Conservation (phyloP, 164 flowering plant species). For the Umbilicus rupestris region DNA sequence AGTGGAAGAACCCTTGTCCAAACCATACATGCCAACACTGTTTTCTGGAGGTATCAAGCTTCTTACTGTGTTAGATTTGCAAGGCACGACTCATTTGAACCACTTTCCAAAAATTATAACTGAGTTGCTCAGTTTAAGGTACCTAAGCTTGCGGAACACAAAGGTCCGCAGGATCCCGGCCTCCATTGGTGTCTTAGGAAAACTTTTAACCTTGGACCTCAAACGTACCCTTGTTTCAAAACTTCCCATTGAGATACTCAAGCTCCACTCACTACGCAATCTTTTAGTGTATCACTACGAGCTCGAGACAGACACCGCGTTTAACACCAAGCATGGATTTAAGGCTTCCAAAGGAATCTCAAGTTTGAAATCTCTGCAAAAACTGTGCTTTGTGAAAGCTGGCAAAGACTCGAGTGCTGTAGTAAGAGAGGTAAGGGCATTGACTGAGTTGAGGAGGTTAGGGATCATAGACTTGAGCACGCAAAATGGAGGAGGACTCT, state of each 20-base stretch:
- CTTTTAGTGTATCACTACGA: neutral
- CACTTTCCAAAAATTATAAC: neutral
- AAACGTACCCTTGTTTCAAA: slow-evolving; percentile 3
- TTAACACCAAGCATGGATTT: neutral
- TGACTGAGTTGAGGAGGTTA: slow-evolving; percentile 13
- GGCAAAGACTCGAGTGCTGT: neutral
- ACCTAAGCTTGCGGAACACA: slow-evolving; percentile 13
- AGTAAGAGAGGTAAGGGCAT: neutral
- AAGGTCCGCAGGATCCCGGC: slow-evolving; percentile 8
- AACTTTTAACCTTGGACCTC: slow-evolving; percentile 14
- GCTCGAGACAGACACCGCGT: neutral
- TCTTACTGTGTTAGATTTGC: slow-evolving; percentile 15
- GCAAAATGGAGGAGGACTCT: neutral
- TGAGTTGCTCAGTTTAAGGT: slow-evolving; percentile 8
- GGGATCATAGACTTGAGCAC: slow-evolving; percentile 5
- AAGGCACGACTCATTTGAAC: slow-evolving; percentile 10
- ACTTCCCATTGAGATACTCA: slow-evolving; percentile 10
- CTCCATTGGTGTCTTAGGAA: slow-evolving; percentile 7
- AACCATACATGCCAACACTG: neutral
- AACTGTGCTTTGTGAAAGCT: slow-evolving; percentile 9
- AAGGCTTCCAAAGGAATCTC: neutral
- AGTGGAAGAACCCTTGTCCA: slow-evolving; percentile 1
- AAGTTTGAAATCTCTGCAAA: slow-evolving; percentile 5
- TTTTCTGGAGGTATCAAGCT: slow-evolving; percentile 6
- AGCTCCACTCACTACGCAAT: slow-evolving; percentile 12